Conservation (phyloP, 148 eudicot species). For the Rhododendron ferrugineum region DNA sequence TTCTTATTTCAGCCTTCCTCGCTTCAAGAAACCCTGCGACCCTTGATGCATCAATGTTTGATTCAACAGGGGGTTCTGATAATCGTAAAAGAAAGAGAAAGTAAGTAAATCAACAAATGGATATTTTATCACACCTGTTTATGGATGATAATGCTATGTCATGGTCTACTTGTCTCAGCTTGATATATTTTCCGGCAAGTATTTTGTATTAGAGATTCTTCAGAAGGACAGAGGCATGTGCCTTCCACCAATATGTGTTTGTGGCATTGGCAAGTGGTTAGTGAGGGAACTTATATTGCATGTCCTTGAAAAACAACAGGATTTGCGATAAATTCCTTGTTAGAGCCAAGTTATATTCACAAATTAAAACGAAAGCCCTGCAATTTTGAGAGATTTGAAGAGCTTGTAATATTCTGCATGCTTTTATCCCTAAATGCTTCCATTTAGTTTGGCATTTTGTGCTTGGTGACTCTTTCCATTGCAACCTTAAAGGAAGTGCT, state of each 20-base stretch:
- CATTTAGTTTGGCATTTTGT: not conserved
- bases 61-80: slow-evolving; percentile 82
- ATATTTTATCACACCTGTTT: not conserved
- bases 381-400: not conserved
- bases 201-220: not conserved
- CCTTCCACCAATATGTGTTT: not conserved
- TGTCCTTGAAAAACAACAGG: not conserved
- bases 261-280: not conserved
- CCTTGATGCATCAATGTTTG: slow-evolving; percentile 88
- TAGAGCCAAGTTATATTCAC: not conserved
- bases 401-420: not conserved
- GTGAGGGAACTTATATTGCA: not conserved
- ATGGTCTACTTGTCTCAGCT: slow-evolving; percentile 1
- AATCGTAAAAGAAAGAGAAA: slow-evolving; percentile 67
- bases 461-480: not conserved
- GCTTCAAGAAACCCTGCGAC: slow-evolving; percentile 99
- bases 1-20: slow-evolving; percentile 84
- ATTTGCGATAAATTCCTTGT: not conserved
- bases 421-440: not conserved
- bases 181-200: not conserved
- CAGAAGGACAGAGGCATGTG: not conserved
- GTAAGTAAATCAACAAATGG: slow-evolving; percentile 33
- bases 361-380: not conserved
- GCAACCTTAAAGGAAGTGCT: not conserved
- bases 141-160: not conserved